Base-by-base conservation (phyloP, 371 early-diverging fungal species). In the Synchytrium microbalum region DNA sequence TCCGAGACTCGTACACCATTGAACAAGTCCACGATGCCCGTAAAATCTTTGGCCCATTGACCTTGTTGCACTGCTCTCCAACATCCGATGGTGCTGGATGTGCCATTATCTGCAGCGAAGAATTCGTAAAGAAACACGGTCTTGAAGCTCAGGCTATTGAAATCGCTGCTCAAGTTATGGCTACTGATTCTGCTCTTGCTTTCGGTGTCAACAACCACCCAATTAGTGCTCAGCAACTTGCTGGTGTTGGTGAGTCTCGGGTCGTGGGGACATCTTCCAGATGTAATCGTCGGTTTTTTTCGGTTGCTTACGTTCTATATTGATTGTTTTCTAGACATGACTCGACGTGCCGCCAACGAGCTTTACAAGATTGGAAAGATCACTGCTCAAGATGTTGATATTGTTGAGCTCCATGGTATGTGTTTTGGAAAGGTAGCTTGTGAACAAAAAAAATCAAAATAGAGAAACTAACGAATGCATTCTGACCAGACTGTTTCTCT, bases 61-160 rank as follows among this genome's bases (percentile, higher is more conserved):
- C 88, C 32, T 84, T 75, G 32, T 78, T 88, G 27, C 88, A 88
- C 70, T 90, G 90, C 77, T 87, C 87, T 63, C 89, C 90, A 32
- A 90, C 88, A 10, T 88, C 89, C 2, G 88, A 90, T 72, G 90
- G 90, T 54, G 78, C 86, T 30, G 89, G 79, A 2, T 84, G 85
- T 60, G 85, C 74, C 27, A 79, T 90, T 64, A 59, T 90, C 5
- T 85, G 84, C 14, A 85, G 82, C 23, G 88, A 88, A 69, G 81
- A 71, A 19, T 90, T 86, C 74, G 84, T 88, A 23, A 64, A 65
- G 30, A 79, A 83, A 59, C 78, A 90, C 69, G 72, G 78, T 54
- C 70, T 90, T 24, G 75, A 78, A 75, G 19, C 54, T 0, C 61
- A 60, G 19, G 89, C 88, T 14, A 78, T 88, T 2, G 88, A 89